These are phyloP conservation scores for Dactylis glomerata DNA, from an alignment of 176 grass and related monocot species.

Conservation along the genomic window DNA sequence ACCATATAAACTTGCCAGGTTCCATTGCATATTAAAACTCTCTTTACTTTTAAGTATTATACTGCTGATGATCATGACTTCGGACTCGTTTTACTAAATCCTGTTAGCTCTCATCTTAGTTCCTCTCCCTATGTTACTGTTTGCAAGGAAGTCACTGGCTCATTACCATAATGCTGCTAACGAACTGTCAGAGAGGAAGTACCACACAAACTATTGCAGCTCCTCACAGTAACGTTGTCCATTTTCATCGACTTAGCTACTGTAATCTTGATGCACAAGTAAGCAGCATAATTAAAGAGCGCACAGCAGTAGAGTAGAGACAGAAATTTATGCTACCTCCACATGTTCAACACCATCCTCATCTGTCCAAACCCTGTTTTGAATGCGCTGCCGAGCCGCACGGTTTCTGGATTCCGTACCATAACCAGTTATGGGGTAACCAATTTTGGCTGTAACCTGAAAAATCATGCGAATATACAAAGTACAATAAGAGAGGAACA, in stretches of 20 bases:
- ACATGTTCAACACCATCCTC: conserved; percentile 85
- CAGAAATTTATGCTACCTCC: conserved; percentile 10
- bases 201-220: background rate
- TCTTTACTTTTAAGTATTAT: background rate
- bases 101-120: background rate
- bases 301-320: background rate
- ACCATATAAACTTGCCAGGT: background rate
- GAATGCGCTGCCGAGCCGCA: conserved; percentile 80
- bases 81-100: background rate
- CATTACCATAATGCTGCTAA: background rate
- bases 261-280: background rate
- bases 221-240: background rate
- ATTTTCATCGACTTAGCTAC: background rate
- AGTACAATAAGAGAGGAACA: conserved; percentile 8
- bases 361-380: conserved; percentile 90
- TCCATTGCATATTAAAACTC: background rate
- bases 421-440: conserved; percentile 93
- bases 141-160: background rate
- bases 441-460: conserved; percentile 80
- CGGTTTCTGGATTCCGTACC: conserved; percentile 92
- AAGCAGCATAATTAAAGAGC: background rate
- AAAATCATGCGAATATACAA: background rate
- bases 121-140: background rate
- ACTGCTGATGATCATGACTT: background rate
- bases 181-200: background rate